Evolutionary conservation across 2,329 filamentous ascomycete species (phyloP), one percentile per base, ranked within the genome.

Genomic region (Aspergillus sp.): DNA sequence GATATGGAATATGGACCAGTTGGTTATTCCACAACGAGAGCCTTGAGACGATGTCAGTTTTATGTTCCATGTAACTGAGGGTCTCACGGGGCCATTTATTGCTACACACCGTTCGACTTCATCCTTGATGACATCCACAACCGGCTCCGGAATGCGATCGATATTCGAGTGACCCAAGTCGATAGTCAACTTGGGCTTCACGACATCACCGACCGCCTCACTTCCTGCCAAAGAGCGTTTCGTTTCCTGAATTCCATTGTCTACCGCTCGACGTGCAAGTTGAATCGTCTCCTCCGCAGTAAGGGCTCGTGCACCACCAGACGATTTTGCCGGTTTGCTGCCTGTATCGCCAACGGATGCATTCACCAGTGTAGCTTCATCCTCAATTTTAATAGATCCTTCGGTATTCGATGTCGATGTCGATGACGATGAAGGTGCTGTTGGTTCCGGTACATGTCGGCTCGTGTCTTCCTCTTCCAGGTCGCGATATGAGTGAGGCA

Each of bases 1-100:
- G 77, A 57, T 74, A 74, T 2, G 79, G 78, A 39, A 81, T 78
- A 56, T 78, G 73, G 54, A 77, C 75, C n/a, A 83, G 73, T 47
- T 79, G 75, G 55, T 83, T 83, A 58, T 82, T 79, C 7, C 80
- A 80, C 40, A 83, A 67, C 27, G 79, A 80, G 37, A 83, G 70
- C 57, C 81, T 81, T 31, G 55, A 14, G 9, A 9, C 35, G 19
- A 25, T 12, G 55, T 71, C 55, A 68, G 64, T 57, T 47, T 14
- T 43, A 43, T 27, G 6, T 31, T 41, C n/a, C 14, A 49, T 40
- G 46, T 23, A 21, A 31, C 23, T 19, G 23, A 37, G 21, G 17
- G 15, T 35, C 35, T 33, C 45, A 49, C 33, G 51, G 50, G 35
- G 21, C 12, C 6, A 4, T 47, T 35, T n/a, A 25, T 23, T 33